These are phyloP conservation scores for Pyricularia sp. DNA, from an alignment of 2,329 filamentous ascomycete species.

Conservation along the genomic window DNA sequence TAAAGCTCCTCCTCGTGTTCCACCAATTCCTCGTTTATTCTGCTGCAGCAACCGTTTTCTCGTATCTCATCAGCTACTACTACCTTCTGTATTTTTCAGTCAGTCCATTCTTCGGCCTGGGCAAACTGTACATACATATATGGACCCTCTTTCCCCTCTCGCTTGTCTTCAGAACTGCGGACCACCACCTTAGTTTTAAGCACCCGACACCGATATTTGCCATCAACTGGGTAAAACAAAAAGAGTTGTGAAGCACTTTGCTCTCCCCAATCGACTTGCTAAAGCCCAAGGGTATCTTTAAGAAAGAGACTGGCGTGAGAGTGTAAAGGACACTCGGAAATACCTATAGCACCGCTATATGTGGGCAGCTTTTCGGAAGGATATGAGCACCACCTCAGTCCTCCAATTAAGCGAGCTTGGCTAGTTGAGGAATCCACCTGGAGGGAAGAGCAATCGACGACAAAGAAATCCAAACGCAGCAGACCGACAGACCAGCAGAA, in stretches of 20 bases:
- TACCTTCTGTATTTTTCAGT: too few species aligned
- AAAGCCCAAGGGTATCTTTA: too few species aligned
- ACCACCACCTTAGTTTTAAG: background rate
- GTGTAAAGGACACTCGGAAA: background rate
- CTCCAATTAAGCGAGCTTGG: slow-evolving; percentile 1
- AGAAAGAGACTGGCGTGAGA: too few species aligned
- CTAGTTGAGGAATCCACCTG: background rate
- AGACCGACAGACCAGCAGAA: background rate
- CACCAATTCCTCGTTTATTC: background rate
- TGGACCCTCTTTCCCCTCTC: slow-evolving; percentile 2
- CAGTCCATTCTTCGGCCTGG: background rate
- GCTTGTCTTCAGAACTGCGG: background rate
- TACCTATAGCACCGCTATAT: background rate
- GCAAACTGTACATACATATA: background rate
- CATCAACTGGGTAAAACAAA: background rate
- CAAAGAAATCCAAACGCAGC: background rate
- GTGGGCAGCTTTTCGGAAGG: background rate
- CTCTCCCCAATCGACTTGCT: too few species aligned
- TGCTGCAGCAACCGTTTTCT: background rate
- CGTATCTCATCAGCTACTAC: background rate
- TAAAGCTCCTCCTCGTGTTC: background rate
- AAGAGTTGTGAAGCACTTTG: background rate
- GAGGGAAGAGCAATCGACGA: background rate
- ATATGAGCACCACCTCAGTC: slow-evolving; percentile 1
- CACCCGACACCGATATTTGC: background rate